Percentiles rank a stretch among this genome's conserved stretches.
phyloP scores from a whole-genome alignment of 768 basidiomycete genomes.

The Boletellus ananiceps region DNA sequence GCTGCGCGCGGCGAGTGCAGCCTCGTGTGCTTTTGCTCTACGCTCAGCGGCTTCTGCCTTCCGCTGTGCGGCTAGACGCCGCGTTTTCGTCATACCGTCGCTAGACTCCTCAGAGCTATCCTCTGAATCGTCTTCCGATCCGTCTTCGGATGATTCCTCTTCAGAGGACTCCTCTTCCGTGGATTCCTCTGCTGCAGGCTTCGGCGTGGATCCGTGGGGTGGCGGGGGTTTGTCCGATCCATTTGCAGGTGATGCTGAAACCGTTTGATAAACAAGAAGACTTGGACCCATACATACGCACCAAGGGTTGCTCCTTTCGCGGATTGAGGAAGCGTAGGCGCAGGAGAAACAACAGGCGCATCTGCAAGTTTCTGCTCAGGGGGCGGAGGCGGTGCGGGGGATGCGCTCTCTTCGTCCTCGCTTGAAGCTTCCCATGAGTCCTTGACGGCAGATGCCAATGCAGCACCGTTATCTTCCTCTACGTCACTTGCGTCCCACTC shows the following conservation, averaged over 20 bases:
- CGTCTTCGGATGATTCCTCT: slow-evolving; percentile 43
- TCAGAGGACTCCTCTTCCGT: slow-evolving; percentile 36
- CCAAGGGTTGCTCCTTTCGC: slow-evolving; percentile 6
- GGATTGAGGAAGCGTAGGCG: background rate
- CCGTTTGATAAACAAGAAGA: background rate
- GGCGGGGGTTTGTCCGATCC: slow-evolving; percentile 15
- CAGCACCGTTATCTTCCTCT: slow-evolving; percentile 34
- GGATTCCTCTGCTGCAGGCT: slow-evolving; percentile 27
- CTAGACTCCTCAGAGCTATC: slow-evolving; percentile 40
- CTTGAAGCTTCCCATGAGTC: slow-evolving; percentile 71
- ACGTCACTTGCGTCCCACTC: slow-evolving; percentile 51
- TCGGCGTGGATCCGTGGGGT: slow-evolving; percentile 25
- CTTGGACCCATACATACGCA: slow-evolving; percentile 1
- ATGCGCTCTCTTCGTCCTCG: slow-evolving; percentile 44
- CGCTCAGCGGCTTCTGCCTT: slow-evolving; percentile 86
- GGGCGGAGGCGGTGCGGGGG: slow-evolving; percentile 14
- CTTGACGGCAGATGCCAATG: slow-evolving; percentile 35
- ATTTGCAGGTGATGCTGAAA: slow-evolving; percentile 6
- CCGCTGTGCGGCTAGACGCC: slow-evolving; percentile 61
- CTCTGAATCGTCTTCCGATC: slow-evolving; percentile 49
- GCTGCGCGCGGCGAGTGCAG: slow-evolving; percentile 78
- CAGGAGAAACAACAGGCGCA: background rate
- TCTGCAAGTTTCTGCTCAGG: slow-evolving; percentile 16
- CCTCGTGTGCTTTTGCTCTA: slow-evolving; percentile 72
- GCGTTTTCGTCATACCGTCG: slow-evolving; percentile 62